Evolutionary conservation across 2,329 filamentous ascomycete species (phyloP).

Genomic region (Ampelomyces quisqualis): DNA sequence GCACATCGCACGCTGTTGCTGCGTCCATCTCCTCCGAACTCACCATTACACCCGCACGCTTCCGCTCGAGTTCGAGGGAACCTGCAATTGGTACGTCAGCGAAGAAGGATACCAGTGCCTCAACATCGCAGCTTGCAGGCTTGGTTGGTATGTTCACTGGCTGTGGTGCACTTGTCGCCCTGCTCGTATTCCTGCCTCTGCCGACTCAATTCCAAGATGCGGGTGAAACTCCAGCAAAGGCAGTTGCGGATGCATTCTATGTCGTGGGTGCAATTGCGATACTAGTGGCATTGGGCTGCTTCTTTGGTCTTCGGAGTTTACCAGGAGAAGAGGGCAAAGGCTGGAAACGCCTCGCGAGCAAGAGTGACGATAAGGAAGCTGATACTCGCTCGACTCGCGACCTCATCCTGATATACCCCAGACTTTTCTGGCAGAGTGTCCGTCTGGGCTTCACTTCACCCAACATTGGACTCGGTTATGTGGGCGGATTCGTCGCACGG

Average conservation of each 20-base stretch:
- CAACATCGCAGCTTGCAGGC: slow-evolving; percentile 71
- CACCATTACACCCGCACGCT: slow-evolving; percentile 68
- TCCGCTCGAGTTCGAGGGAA: slow-evolving; percentile 39
- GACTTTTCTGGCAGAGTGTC: slow-evolving; percentile 46
- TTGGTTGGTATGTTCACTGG: slow-evolving; percentile 92
- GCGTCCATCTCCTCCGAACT: slow-evolving; percentile 71
- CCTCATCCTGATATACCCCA: slow-evolving; percentile 59
- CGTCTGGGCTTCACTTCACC: slow-evolving; percentile 70
- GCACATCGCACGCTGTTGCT: slow-evolving; percentile 59
- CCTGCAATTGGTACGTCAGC: slow-evolving; percentile 9
- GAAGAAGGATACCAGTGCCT: slow-evolving; percentile 36
- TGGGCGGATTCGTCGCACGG: slow-evolving; percentile 91
- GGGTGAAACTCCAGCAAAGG: slow-evolving; percentile 70
- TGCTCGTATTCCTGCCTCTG: slow-evolving; percentile 80
- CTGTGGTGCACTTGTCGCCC: slow-evolving; percentile 82
- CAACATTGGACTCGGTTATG: slow-evolving; percentile 81
- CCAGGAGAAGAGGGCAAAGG: slow-evolving; percentile 77
- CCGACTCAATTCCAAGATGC: slow-evolving; percentile 75
- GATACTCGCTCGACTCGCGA: slow-evolving; percentile 46
- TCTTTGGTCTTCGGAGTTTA: slow-evolving; percentile 69
- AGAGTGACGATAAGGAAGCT: slow-evolving; percentile 23
- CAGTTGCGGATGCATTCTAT: slow-evolving; percentile 84
- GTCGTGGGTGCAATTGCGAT: slow-evolving; percentile 74
- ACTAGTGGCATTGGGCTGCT: slow-evolving; percentile 71
- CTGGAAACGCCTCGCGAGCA: slow-evolving; percentile 51